A percentile compares a stretch with the other conserved stretches of the same genome.
These are phyloP conservation scores for Quercus ilex DNA, from an alignment of 306 rosid genomes.

Conservation along the genomic window DNA sequence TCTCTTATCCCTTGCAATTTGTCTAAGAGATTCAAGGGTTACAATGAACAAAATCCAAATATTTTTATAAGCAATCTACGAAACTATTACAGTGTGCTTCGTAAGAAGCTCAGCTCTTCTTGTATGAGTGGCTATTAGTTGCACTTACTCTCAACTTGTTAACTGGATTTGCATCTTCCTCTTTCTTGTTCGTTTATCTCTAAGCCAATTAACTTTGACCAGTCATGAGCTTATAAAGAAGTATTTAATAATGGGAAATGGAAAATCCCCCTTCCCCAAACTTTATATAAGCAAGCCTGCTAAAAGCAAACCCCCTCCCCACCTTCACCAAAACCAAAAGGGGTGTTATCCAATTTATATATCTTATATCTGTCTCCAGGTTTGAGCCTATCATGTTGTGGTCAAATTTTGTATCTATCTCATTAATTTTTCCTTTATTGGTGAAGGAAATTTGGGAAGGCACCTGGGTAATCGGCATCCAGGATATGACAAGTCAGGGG, in stretches of 20 bases:
- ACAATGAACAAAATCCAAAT: background rate
- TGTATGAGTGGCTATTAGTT: background rate
- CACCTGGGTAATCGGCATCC: constrained; percentile 96
- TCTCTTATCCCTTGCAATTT: background rate
- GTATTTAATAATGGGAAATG: background rate
- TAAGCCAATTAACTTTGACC: background rate
- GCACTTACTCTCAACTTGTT: constrained; percentile 4
- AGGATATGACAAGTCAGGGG: constrained; percentile 83
- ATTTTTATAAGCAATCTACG: background rate
- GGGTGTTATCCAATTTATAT: background rate
- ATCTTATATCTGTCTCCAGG: background rate
- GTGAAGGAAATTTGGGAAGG: constrained; percentile 87
- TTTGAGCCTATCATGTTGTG: background rate
- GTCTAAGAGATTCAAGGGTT: background rate
- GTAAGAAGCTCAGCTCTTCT: constrained; percentile 11
- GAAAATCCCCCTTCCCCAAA: too few relatives aligned
- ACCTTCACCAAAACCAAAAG: background rate
- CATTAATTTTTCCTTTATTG: constrained; percentile 22
- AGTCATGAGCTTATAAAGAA: background rate
- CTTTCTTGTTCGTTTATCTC: background rate
- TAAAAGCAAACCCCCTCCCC: background rate
- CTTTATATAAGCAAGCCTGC: too few relatives aligned
- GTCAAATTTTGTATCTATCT: background rate
- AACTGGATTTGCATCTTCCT: background rate
- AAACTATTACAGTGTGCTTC: background rate